A percentile compares a stretch with the other conserved stretches of the same genome.
Evolutionary conservation across 208 protist genomes (phyloP).

Genomic region (Leishmania turanica): DNA sequence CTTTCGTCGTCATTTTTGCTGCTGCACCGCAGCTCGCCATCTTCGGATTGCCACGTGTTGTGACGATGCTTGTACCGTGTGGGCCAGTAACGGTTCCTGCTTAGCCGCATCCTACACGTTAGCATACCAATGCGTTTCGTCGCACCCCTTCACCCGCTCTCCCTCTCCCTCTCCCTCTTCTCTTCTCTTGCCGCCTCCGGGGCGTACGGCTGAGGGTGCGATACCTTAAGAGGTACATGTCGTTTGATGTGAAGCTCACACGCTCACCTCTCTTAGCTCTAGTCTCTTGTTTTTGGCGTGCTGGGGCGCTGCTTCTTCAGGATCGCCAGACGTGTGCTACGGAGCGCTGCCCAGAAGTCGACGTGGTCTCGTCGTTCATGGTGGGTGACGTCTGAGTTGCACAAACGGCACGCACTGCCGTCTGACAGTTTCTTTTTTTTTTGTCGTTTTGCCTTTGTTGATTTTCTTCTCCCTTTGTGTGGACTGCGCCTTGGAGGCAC

Average conservation of each 20-base stretch:
- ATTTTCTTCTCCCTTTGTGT: background rate
- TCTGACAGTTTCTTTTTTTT: background rate
- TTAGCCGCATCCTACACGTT: background rate
- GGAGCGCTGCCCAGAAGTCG: background rate
- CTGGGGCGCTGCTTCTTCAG: background rate
- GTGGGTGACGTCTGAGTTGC: background rate
- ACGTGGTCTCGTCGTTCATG: background rate
- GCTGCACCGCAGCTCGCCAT: background rate
- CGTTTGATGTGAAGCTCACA: background rate
- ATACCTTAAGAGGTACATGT: background rate
- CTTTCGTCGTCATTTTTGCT: background rate
- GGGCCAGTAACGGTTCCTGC: background rate
- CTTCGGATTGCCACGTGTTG: background rate
- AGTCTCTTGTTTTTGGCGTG: background rate
- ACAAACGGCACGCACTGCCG: background rate
- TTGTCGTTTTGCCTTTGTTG: background rate
- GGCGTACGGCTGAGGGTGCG: background rate
- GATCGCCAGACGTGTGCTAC: background rate
- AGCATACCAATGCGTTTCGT: background rate
- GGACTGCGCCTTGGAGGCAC: background rate
- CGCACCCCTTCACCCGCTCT: background rate
- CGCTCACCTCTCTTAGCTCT: background rate
- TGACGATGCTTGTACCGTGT: background rate
- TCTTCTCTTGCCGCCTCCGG: background rate
- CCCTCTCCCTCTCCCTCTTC: background rate